phyloP scores from a whole-genome alignment of 345 rosid species.

The Dipteronia sinensis region DNA sequence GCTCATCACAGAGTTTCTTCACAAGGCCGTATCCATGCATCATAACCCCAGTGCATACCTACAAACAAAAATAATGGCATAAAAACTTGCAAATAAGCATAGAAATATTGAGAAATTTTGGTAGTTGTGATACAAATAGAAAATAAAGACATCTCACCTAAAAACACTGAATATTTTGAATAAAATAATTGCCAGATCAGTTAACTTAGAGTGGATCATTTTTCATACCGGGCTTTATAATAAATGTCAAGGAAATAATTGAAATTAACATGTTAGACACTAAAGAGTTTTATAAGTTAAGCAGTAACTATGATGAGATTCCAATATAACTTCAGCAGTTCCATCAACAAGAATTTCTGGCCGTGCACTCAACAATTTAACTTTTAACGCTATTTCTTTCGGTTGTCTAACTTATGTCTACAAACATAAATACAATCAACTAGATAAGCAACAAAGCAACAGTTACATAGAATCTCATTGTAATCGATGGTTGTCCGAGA shows the following conservation, averaged over 20 bases:
- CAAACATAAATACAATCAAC: too few relatives aligned
- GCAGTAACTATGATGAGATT: background rate
- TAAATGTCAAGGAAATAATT: background rate
- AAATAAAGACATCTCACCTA: background rate
- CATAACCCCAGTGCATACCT: constrained; percentile 99
- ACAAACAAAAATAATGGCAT: constrained; percentile 11
- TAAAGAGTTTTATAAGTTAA: background rate
- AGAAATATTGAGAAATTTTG: background rate
- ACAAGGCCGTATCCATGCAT: constrained; percentile 95
- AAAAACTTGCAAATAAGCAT: background rate
- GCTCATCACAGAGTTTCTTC: constrained; percentile 76
- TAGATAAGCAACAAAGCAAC: too few relatives aligned
- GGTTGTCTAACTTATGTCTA: too few relatives aligned
- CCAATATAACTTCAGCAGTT: background rate
- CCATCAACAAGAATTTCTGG: background rate
- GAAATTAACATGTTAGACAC: background rate
- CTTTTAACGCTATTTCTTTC: too few relatives aligned
- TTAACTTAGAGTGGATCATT: background rate
- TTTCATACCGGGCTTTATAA: background rate
- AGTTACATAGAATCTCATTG: background rate
- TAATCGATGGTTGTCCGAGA: background rate
- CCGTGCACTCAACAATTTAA: background rate
- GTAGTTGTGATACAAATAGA: background rate
- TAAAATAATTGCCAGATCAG: background rate
- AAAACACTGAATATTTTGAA: background rate